These are phyloP conservation scores for Arctium lappa DNA, from an alignment of 129 eudicot species.

Conservation along the genomic window DNA sequence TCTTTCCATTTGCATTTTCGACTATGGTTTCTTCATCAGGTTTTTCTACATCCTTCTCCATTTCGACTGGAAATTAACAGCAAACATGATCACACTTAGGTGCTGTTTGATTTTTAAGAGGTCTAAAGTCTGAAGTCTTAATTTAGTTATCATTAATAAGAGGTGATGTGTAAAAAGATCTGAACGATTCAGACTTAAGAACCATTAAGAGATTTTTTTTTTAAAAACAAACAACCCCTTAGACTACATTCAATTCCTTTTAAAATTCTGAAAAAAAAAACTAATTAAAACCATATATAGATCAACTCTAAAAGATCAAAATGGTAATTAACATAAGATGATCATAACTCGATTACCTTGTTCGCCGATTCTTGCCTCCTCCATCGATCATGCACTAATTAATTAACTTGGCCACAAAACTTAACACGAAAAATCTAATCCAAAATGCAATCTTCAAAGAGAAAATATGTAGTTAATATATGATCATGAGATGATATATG, in stretches of 20 bases:
- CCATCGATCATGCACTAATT: background rate
- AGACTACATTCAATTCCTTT: background rate
- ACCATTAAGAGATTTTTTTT: no score
- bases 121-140: no score
- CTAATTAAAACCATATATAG: background rate
- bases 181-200: no score
- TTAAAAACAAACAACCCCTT: background rate
- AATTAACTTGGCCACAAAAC: background rate
- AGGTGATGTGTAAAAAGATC: no score
- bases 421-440: background rate
- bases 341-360: conserved; percentile 5
- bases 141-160: no score
- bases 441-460: background rate
- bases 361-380: background rate
- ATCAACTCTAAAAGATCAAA: background rate
- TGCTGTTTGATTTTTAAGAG: no score
- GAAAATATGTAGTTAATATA: background rate
- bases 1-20: background rate
- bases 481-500: background rate
- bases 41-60: conserved; percentile 13
- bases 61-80: background rate
- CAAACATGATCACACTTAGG: background rate
- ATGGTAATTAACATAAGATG: background rate
- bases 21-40: conserved; percentile 16
- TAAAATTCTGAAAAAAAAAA: background rate